A percentile compares a stretch with the other conserved stretches of the same genome.
Evolutionary conservation across 192 early-diverging fungal genomes (phyloP).

Genomic region (Mortierella antarctica): DNA sequence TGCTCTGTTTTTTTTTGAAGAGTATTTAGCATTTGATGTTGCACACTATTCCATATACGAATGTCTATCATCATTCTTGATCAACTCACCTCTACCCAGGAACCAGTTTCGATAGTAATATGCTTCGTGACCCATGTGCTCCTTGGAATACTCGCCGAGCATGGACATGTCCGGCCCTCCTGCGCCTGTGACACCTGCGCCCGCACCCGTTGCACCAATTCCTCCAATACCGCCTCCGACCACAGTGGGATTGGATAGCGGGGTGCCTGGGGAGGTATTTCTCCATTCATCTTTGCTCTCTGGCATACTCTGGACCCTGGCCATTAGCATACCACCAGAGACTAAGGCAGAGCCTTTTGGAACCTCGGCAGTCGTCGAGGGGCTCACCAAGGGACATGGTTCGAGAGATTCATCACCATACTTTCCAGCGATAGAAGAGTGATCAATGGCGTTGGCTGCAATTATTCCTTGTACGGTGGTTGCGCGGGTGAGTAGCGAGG

Average conservation of each 20-base stretch:
- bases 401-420: background rate
- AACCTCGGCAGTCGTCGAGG: background rate
- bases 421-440: background rate
- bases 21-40: background rate
- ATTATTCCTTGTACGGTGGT: background rate
- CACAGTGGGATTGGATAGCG: background rate
- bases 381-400: background rate
- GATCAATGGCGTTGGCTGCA: background rate
- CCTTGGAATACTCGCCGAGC: slow-evolving; percentile 35
- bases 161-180: slow-evolving; percentile 7
- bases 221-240: background rate
- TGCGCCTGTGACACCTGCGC: background rate
- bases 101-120: slow-evolving; percentile 78
- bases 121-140: slow-evolving; percentile 50
- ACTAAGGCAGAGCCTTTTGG: background rate
- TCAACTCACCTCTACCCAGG: slow-evolving; percentile 67
- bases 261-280: background rate
- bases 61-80: background rate
- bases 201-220: background rate
- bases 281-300: slow-evolving; percentile 38
- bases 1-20: slow-evolving; percentile 24
- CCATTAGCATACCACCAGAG: slow-evolving; percentile 8
- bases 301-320: slow-evolving; percentile 27
- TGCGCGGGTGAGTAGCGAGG: slow-evolving; percentile 18
- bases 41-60: background rate